A percentile compares a stretch with the other conserved stretches of the same genome.
These are phyloP conservation scores for Phyllosticta citrichinensis DNA, from an alignment of 2,329 filamentous ascomycete species.

Conservation along the genomic window DNA sequence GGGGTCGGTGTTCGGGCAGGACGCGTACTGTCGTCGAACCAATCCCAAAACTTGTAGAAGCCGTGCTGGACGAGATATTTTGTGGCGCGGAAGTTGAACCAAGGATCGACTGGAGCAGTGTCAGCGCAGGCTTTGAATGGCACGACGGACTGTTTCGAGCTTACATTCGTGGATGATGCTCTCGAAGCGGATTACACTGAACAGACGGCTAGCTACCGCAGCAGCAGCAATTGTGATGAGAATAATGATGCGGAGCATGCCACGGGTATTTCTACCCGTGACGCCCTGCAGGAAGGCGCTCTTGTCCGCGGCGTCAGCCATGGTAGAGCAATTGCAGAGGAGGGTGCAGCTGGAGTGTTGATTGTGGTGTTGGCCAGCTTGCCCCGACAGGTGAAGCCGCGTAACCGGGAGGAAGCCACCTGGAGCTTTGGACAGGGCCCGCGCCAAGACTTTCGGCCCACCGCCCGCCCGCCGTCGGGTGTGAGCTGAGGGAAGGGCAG, in stretches of 20 bases:
- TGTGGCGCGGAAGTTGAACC: slow-evolving; percentile 99
- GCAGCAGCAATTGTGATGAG: slow-evolving; percentile 83
- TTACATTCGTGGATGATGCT: slow-evolving; percentile 99
- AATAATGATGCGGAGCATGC: slow-evolving; percentile 80
- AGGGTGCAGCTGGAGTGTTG: not conserved
- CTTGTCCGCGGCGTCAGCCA: slow-evolving; percentile 28
- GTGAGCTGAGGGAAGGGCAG: too few species aligned
- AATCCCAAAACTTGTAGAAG: slow-evolving; percentile 99
- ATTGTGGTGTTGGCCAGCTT: slow-evolving; percentile 7
- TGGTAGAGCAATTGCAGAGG: slow-evolving; percentile 15
- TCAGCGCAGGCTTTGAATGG: slow-evolving; percentile 15
- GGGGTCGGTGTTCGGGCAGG: not conserved
- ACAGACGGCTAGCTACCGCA: slow-evolving; percentile 84
- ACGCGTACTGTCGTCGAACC: slow-evolving; percentile 87
- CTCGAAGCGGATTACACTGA: slow-evolving; percentile 98
- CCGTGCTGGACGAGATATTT: slow-evolving; percentile 96
- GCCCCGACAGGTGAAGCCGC: slow-evolving; percentile 7
- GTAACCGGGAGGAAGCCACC: slow-evolving; percentile 6
- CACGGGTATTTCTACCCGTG: slow-evolving; percentile 70
- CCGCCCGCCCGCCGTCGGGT: not conserved
- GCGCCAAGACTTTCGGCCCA: slow-evolving; percentile 7
- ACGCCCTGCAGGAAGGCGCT: slow-evolving; percentile 61
- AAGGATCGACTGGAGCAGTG: slow-evolving; percentile 71
- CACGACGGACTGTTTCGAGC: slow-evolving; percentile 34
- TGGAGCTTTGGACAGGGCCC: slow-evolving; percentile 7